phyloP scores from a whole-genome alignment of 345 rosid species.

The Pistacia integerrima region DNA sequence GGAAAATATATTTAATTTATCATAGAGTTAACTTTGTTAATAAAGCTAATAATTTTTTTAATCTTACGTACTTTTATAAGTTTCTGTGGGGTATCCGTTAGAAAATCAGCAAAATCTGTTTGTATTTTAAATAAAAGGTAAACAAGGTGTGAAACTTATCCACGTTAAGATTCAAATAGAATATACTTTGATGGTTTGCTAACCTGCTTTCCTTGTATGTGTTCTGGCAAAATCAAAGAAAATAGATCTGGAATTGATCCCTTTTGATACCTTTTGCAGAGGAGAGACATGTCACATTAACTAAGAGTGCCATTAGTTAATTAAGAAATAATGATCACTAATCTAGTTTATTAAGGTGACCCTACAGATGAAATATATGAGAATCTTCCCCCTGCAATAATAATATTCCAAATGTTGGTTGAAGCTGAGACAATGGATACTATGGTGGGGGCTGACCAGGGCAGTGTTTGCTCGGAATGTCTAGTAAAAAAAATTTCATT shows the following conservation, averaged over 20 bases:
- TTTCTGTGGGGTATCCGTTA: too few relatives aligned
- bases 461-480: constrained; percentile 34
- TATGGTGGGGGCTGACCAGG: constrained; percentile 46
- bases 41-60: too few relatives aligned
- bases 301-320: constrained; percentile 14
- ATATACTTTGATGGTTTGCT: constrained; percentile 4
- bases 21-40: too few relatives aligned
- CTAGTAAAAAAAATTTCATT: constrained; percentile 21
- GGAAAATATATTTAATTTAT: too few relatives aligned
- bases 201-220: neutral
- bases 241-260: constrained; percentile 21
- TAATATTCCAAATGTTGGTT: constrained; percentile 56
- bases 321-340: constrained; percentile 11
- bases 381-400: constrained; percentile 47
- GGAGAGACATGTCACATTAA: constrained; percentile 27
- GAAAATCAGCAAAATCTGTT: too few relatives aligned
- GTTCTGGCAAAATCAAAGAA: constrained; percentile 19
- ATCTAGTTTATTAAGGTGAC: constrained; percentile 24
- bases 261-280: constrained; percentile 11
- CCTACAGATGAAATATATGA: constrained; percentile 37
- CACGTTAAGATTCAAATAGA: neutral
- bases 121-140: too few relatives aligned
- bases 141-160: too few relatives aligned
- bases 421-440: constrained; percentile 43
- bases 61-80: too few relatives aligned